Conservation (phyloP, 257 asterid species). For the Gynochthodes officinalis region DNA sequence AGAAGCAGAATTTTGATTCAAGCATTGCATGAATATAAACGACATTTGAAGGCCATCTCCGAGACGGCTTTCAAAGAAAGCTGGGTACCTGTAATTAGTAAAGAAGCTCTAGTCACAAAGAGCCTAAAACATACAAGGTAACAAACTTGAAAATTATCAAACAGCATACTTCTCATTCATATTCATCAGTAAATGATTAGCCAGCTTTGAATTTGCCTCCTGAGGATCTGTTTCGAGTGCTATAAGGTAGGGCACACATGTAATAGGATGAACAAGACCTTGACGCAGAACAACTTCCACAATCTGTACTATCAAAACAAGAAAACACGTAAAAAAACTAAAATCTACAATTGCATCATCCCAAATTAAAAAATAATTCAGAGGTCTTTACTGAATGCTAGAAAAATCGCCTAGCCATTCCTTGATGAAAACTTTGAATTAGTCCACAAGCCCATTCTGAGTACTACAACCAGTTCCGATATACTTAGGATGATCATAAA, state of each 20-base stretch:
- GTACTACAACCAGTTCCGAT: background rate
- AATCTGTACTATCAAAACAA: slow-evolving; percentile 43
- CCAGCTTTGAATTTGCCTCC: slow-evolving; percentile 72
- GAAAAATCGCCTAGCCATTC: background rate
- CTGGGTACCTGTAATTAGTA: slow-evolving; percentile 94
- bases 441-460: background rate
- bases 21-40: slow-evolving; percentile 72
- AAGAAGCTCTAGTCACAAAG: slow-evolving; percentile 18
- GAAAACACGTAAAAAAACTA: background rate
- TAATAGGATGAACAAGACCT: slow-evolving; percentile 98
- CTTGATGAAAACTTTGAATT: background rate
- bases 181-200: slow-evolving; percentile 92
- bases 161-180: slow-evolving; percentile 86
- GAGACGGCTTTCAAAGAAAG: slow-evolving; percentile 94
- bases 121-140: background rate
- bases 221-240: slow-evolving; percentile 97
- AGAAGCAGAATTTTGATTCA: slow-evolving; percentile 49
- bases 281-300: slow-evolving; percentile 95
- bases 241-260: slow-evolving; percentile 92
- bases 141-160: slow-evolving; percentile 4
- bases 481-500: background rate
- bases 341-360: background rate
- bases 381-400: background rate
- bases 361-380: background rate
- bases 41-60: slow-evolving; percentile 98